phyloP scores from a whole-genome alignment of 148 eudicot species.

The Suaeda aralocaspica region DNA sequence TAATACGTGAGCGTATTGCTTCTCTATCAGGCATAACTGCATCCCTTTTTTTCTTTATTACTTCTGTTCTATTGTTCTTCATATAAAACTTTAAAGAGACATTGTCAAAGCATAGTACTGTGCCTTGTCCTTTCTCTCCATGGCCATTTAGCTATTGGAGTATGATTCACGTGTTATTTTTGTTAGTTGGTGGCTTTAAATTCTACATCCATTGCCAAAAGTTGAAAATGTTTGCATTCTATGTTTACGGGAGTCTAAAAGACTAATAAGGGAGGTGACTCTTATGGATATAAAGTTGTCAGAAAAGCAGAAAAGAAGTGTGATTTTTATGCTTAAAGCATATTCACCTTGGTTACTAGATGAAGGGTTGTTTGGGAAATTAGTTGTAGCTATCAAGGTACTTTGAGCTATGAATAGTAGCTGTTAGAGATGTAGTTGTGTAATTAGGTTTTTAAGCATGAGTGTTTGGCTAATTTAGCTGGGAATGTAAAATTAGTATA shows the following conservation, averaged over 20 bases:
- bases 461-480: too few species aligned
- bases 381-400: too few species aligned
- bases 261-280: not conserved
- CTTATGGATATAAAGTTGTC: not conserved
- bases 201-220: not conserved
- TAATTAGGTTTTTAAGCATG: too few species aligned
- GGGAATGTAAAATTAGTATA: too few species aligned
- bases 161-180: not conserved
- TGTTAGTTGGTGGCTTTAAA: not conserved
- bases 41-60: not conserved
- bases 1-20: conserved; percentile 60
- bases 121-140: not conserved
- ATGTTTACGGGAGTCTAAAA: not conserved
- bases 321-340: not conserved
- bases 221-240: too few species aligned
- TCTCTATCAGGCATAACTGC: not conserved
- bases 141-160: conserved; percentile 1
- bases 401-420: too few species aligned
- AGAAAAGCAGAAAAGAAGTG: not conserved
- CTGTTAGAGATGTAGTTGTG: too few species aligned
- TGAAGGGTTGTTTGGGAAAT: too few species aligned
- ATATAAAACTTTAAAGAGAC: too few species aligned
- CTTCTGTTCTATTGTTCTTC: not conserved
- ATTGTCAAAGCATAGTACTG: not conserved
- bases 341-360: not conserved